Base-by-base conservation (phyloP, 2,329 filamentous ascomycete species). In the Sclerotinia sclerotiorum region DNA sequence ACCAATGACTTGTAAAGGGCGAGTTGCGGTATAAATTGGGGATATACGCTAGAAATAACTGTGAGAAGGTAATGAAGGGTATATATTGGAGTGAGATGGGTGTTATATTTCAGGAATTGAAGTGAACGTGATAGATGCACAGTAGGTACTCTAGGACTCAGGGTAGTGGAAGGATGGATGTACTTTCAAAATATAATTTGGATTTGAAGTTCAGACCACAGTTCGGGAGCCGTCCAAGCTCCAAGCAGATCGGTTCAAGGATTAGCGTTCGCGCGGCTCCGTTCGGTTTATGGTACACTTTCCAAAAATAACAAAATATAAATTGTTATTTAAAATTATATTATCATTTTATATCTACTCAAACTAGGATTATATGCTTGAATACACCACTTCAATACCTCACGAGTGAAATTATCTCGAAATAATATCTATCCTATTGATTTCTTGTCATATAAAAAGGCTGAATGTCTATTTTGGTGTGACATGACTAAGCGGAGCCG, bases 161-260 rank as follows among this genome's bases (percentile, higher is more conserved):
- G 39, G 39, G 39, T 39, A 11, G 39, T 39, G 39, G 55, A 35
- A 39, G 32, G 55, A 35, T 57, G 32, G 13, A n/a, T 57, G 55
- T 57, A 35, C n/a, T 29, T 48, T 21, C 27, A 29, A 32, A 48
- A 61, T 48, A 61, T 48, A 61, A 48, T 48, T 48, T 10, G 19
- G n/a, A 5, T 32, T 48, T 6, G 42, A 61, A 61, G 27, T 61
- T 61, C 57, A 61, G 42, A 61, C 27, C 57, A 60, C 24, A 46
- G 42, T 60, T 60, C 57, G 24, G 32, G 27, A 60, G 21, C 21
- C 46, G 57, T 35, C 57, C 42, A 61, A 61, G 42, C 57, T 61
- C 35, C 57, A 19, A 61, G 7, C 29, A 57, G 13, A 57, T 57
- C 32, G 54, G 29, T 56, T 39, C 55, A 57, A 39, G 21, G 35